Evolutionary conservation across 306 rosid genomes (phyloP), one percentile per base, ranked within the genome.

Genomic region (Lathyrus tuberosus): DNA sequence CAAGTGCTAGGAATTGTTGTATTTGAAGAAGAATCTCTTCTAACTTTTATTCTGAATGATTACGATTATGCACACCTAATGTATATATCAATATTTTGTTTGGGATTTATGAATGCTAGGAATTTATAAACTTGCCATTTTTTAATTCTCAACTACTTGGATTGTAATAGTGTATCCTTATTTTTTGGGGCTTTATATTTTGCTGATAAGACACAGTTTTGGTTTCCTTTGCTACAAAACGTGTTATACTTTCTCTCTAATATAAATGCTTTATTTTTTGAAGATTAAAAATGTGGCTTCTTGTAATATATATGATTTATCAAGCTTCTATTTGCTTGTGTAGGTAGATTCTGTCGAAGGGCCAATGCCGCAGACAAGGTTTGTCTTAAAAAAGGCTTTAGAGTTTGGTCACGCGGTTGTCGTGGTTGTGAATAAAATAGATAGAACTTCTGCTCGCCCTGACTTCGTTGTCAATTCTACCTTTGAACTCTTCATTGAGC

Each of bases 281-380:
- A 62, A 62, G 67, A 58, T 51, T 64, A 16, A 26, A 59, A 28
- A 18, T 42, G 37, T 54, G 65, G 47, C 56, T 51, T 65, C 67
- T 58, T 80, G 43, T 49, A 33, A 58, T 57, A 58, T 15, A 43
- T 65, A 33, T 43, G 48, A 62, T 54, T 69, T 16, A 59, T 59
- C 70, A 60, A 65, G 71, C 52, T 31, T 18, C 59, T 76, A 60
- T 82, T 74, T 62, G 62, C 68, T 49, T 73, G 75, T 83, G 65
- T 80, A 91, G 99, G 99, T 94, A 57, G 99, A 94, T 80, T 94
- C 99, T 68, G 99, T 94, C 68, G 97, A 94, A 82, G 99, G 99
- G 60, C 99, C 99, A 57, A 94, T 94, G 99, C 99, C 99, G 26
- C 99, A 94, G 77, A 94, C 99, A 46, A 94, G 99, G 81, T 94